Evolutionary conservation across 257 asterid species (phyloP).

Genomic region (Ehretia macrophylla): DNA sequence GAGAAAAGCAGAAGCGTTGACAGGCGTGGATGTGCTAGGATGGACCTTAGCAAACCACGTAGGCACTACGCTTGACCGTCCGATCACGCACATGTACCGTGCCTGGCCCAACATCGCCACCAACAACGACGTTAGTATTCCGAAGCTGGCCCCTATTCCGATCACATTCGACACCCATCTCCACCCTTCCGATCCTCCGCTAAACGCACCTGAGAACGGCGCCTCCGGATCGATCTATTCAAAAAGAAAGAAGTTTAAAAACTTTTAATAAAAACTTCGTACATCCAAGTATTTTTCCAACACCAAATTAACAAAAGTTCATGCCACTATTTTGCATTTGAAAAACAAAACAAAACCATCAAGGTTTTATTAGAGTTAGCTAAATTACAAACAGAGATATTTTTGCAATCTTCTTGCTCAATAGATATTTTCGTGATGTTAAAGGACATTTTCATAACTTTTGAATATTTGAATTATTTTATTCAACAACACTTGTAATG

Average conservation of each 20-base stretch:
- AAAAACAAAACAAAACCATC: too few relatives aligned
- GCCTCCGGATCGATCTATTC: constrained; percentile 29
- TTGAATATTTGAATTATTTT: too few relatives aligned
- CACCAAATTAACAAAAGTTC: too few relatives aligned
- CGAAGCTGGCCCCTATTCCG: constrained; percentile 41
- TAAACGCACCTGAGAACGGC: constrained; percentile 28
- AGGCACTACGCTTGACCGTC: constrained; percentile 43
- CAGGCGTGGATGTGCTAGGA: constrained; percentile 40
- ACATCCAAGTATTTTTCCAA: neutral
- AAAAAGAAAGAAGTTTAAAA: neutral
- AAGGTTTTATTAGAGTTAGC: too few relatives aligned
- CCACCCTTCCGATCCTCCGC: constrained; percentile 24
- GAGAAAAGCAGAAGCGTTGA: constrained; percentile 30
- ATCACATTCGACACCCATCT: constrained; percentile 37
- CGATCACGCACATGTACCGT: constrained; percentile 44
- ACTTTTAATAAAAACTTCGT: neutral
- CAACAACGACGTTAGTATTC: constrained; percentile 38
- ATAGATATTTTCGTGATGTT: too few relatives aligned
- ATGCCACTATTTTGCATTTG: too few relatives aligned
- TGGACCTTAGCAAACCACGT: constrained; percentile 43
- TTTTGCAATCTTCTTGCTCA: too few relatives aligned
- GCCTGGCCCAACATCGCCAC: constrained; percentile 52
- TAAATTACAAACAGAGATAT: too few relatives aligned
- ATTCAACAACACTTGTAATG: too few relatives aligned
- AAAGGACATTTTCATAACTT: too few relatives aligned